phyloP scores from a whole-genome alignment of 1,284 basidiomycete genomes.

The Cryptococcus sp. region DNA sequence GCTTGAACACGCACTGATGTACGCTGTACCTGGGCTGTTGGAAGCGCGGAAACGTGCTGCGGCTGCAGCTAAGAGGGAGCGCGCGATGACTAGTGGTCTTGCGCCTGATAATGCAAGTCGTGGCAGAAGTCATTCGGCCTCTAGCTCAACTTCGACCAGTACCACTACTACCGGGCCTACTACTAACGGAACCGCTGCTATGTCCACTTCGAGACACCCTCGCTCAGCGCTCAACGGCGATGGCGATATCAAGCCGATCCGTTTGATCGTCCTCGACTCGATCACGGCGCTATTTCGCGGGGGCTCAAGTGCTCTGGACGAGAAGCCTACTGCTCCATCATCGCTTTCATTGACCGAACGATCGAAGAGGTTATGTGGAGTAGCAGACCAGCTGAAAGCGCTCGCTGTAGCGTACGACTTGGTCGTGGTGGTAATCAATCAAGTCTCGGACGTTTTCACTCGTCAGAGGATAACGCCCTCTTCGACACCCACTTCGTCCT shows the following conservation, averaged over 20 bases:
- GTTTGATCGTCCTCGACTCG: conserved; percentile 76
- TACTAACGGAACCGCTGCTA: neutral
- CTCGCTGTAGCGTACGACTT: conserved; percentile 66
- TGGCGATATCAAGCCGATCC: conserved; percentile 31
- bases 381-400: conserved; percentile 67
- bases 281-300: conserved; percentile 75
- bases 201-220: neutral
- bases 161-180: neutral
- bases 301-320: conserved; percentile 18
- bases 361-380: conserved; percentile 66
- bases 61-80: neutral
- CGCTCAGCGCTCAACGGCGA: too few relatives aligned
- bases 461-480: conserved; percentile 14
- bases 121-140: neutral
- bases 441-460: conserved; percentile 73
- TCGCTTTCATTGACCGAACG: conserved; percentile 61
- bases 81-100: neutral
- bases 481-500: conserved; percentile 11
- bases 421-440: conserved; percentile 80
- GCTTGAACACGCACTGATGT: conserved; percentile 68
- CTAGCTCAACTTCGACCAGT: neutral
- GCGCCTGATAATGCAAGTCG: neutral
- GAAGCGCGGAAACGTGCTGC: conserved; percentile 19
- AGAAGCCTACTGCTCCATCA: conserved; percentile 16
- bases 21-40: conserved; percentile 65